Evolutionary conservation across 2,329 filamentous ascomycete species (phyloP).

Genomic region (Aspergillus ruber): DNA sequence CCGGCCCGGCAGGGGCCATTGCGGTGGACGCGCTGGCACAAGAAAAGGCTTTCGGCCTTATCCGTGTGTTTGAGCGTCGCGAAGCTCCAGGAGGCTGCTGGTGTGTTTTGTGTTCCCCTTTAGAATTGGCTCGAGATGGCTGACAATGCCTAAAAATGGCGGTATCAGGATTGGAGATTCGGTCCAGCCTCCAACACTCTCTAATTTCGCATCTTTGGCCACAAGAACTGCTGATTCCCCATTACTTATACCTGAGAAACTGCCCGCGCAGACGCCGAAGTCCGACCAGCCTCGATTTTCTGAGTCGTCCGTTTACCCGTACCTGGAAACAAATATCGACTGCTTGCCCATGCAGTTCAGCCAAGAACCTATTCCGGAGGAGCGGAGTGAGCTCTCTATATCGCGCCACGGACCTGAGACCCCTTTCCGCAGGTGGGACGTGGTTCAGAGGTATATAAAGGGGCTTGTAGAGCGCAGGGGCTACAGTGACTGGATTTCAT

Average conservation of each 20-base stretch:
- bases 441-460: not conserved
- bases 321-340: conserved; percentile 57
- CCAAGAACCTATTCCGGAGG: conserved; percentile 45
- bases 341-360: conserved; percentile 51
- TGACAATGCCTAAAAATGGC: conserved; percentile 15
- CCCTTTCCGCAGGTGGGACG: not conserved
- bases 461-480: conserved; percentile 17
- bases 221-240: conserved; percentile 43
- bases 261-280: conserved; percentile 41
- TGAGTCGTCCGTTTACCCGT: conserved; percentile 53
- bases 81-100: conserved; percentile 42
- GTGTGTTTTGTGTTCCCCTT: not conserved
- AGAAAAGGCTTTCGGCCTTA: conserved; percentile 50
- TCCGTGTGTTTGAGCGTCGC: conserved; percentile 53
- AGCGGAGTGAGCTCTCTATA: conserved; percentile 31
- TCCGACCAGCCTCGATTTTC: conserved; percentile 41
- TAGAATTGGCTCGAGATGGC: not conserved
- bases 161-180: not conserved
- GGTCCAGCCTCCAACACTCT: conserved; percentile 30
- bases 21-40: conserved; percentile 50
- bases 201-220: conserved; percentile 41
- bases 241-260: conserved; percentile 35
- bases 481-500: conserved; percentile 36
- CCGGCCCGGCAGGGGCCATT: conserved; percentile 52
- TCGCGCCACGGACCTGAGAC: conserved; percentile 48